Percentiles rank a stretch among this genome's conserved stretches.
Evolutionary conservation across 208 protist species (phyloP).

Genomic region (Trypanosoma theileri): DNA sequence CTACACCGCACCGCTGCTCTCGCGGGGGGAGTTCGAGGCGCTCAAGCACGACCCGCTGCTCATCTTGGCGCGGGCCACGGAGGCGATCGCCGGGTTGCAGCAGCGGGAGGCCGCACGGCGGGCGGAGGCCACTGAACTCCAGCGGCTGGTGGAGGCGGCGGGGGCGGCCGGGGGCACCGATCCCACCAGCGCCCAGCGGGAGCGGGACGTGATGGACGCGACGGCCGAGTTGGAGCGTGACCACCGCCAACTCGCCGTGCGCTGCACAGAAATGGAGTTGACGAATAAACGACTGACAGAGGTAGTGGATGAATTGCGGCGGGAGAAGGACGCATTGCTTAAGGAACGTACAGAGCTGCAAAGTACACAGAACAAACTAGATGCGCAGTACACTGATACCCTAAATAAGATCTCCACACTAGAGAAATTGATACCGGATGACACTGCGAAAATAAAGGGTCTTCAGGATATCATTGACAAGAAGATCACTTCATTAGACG

Average conservation of each 20-base stretch:
- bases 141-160: constrained; percentile 14
- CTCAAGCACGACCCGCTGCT: constrained; percentile 33
- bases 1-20: constrained; percentile 15
- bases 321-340: constrained; percentile 27
- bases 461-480: constrained; percentile 28
- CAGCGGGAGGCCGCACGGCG: constrained; percentile 24
- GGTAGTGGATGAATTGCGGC: constrained; percentile 25
- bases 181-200: not conserved
- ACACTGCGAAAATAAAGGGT: constrained; percentile 6
- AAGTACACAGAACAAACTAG: constrained; percentile 12
- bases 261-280: constrained; percentile 27
- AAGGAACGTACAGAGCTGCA: constrained; percentile 20
- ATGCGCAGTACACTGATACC: constrained; percentile 7
- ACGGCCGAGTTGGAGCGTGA: constrained; percentile 33
- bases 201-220: constrained; percentile 14
- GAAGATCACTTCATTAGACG: constrained; percentile 29
- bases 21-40: constrained; percentile 30
- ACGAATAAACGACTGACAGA: constrained; percentile 22
- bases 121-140: constrained; percentile 21
- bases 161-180: not conserved
- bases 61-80: constrained; percentile 25
- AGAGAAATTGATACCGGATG: constrained; percentile 22
- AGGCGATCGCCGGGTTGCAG: constrained; percentile 18
- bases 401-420: constrained; percentile 3
- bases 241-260: constrained; percentile 28